Evolutionary conservation across 305 asterid genomes (phyloP).

Genomic region (Solanum hybrid): DNA sequence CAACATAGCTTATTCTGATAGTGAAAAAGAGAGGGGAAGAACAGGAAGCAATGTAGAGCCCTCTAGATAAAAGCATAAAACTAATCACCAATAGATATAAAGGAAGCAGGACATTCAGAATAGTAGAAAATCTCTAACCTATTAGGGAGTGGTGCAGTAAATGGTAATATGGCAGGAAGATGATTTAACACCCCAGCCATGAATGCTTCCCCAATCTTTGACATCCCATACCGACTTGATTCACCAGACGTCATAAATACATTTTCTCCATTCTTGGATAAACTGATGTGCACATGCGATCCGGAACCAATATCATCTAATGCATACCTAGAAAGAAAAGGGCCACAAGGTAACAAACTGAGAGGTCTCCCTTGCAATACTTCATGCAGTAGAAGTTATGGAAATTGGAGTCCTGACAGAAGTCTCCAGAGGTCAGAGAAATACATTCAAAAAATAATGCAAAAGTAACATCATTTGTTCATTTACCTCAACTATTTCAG

Average conservation of each 20-base stretch:
- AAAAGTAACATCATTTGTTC: neutral
- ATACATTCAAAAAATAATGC: neutral
- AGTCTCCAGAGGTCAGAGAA: neutral
- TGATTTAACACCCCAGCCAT: slow-evolving; percentile 92
- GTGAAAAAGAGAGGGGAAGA: neutral
- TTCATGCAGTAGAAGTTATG: neutral
- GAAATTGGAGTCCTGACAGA: neutral
- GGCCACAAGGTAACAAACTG: neutral
- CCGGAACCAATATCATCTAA: slow-evolving; percentile 89
- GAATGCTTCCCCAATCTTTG: slow-evolving; percentile 76
- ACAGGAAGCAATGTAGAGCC: neutral
- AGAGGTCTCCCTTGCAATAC: neutral
- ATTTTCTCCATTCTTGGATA: slow-evolving; percentile 67
- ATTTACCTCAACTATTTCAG: neutral
- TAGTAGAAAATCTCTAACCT: slow-evolving; percentile 31
- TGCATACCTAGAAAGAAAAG: slow-evolving; percentile 35
- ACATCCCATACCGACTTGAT: slow-evolving; percentile 56
- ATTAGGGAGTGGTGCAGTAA: slow-evolving; percentile 89
- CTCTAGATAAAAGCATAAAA: neutral
- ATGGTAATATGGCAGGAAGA: slow-evolving; percentile 87
- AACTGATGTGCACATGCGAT: slow-evolving; percentile 86
- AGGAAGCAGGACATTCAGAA: neutral
- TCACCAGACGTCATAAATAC: slow-evolving; percentile 53
- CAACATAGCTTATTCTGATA: neutral
- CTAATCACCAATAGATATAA: neutral